Conservation (phyloP, 441 rosid genomes). For the Croton laevigatus region DNA sequence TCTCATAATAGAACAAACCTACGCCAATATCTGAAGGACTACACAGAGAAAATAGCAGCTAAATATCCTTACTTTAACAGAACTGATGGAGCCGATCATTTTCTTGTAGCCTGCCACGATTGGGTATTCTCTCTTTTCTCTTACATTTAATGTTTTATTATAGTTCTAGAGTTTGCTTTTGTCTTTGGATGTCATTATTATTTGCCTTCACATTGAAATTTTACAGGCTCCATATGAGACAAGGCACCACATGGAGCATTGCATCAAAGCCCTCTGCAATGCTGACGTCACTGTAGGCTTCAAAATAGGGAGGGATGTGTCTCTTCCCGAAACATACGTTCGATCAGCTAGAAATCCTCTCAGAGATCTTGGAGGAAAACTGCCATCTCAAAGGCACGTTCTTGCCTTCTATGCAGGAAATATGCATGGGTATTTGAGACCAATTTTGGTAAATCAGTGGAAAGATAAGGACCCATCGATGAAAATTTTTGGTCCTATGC, state of each 20-base stretch:
- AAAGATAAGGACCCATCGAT: slow-evolving; percentile 75
- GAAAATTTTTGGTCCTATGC: slow-evolving; percentile 79
- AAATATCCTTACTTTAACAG: slow-evolving; percentile 54
- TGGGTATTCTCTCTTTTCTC: slow-evolving; percentile 56
- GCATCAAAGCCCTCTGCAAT: slow-evolving; percentile 93
- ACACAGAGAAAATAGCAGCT: slow-evolving; percentile 61
- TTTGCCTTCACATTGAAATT: neutral
- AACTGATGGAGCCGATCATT: slow-evolving; percentile 82
- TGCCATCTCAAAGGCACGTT: slow-evolving; percentile 54
- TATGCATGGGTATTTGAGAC: slow-evolving; percentile 77
- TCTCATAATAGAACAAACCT: slow-evolving; percentile 58
- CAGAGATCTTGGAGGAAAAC: slow-evolving; percentile 86
- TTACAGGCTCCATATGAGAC: slow-evolving; percentile 91
- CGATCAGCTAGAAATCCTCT: slow-evolving; percentile 86
- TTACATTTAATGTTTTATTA: neutral
- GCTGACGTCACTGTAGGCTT: slow-evolving; percentile 81
- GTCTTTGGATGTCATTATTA: neutral
- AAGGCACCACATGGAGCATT: slow-evolving; percentile 91
- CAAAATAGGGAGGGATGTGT: slow-evolving; percentile 88
- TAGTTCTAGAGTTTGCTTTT: slow-evolving; percentile 3
- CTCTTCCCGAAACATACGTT: slow-evolving; percentile 91
- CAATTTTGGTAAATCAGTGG: slow-evolving; percentile 68
- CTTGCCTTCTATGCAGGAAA: slow-evolving; percentile 89
- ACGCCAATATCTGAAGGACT: slow-evolving; percentile 53
- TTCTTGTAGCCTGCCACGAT: slow-evolving; percentile 82